Conservation (phyloP, 768 basidiomycete genomes). For the Calvatia gigantea region DNA sequence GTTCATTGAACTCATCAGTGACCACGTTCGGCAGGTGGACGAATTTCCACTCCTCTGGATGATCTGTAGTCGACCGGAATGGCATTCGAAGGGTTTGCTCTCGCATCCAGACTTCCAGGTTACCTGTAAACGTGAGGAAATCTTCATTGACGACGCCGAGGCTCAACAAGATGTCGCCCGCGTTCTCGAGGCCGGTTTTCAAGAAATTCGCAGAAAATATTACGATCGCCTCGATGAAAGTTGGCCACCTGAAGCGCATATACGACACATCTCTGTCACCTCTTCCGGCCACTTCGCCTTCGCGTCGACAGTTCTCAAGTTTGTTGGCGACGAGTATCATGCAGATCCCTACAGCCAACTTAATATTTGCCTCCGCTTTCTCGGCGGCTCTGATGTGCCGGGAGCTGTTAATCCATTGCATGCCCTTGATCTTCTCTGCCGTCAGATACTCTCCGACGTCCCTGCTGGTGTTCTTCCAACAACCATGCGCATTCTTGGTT, state of each 20-base stretch:
- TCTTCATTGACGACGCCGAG: neutral
- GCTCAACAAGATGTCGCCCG: neutral
- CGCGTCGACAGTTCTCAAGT: neutral
- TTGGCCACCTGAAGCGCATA: constrained; percentile 1
- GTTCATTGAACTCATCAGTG: constrained; percentile 1
- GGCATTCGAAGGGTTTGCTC: neutral
- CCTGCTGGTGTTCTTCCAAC: neutral
- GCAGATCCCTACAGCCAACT: neutral
- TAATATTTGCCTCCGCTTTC: neutral
- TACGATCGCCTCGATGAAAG: neutral
- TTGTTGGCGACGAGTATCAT: neutral
- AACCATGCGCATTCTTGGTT: constrained; percentile 5
- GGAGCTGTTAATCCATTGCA: neutral
- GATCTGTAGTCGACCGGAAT: neutral
- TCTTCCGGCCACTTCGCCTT: constrained; percentile 5
- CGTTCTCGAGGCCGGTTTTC: neutral
- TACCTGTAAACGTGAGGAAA: neutral
- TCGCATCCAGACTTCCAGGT: neutral
- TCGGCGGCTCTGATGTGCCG: neutral
- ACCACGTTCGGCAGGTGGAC: neutral
- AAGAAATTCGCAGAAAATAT: neutral
- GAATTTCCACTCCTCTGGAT: neutral
- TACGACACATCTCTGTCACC: neutral
- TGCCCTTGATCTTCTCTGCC: constrained; percentile 2
- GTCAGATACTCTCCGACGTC: neutral